phyloP scores from a whole-genome alignment of 1,284 basidiomycete species.

The Retiboletus flavoniger region DNA sequence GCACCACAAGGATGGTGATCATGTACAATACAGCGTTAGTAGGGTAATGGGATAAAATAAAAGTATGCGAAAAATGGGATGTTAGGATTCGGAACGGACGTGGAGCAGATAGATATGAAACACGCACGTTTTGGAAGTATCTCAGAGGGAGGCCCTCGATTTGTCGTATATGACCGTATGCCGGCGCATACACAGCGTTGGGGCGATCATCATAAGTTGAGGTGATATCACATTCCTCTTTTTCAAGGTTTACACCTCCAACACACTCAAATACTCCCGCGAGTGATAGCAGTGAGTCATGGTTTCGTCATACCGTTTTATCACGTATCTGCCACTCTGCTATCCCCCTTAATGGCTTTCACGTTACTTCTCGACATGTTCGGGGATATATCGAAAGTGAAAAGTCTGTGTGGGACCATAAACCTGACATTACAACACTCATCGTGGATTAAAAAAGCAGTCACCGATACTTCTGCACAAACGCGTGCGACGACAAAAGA shows the following conservation, averaged over 20 bases:
- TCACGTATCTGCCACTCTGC: not conserved
- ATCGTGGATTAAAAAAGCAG: too few species aligned
- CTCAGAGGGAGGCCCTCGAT: not conserved
- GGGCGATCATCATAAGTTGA: too few species aligned
- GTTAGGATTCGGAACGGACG: not conserved
- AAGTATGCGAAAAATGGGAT: not conserved
- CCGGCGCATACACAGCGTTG: too few species aligned
- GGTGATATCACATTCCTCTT: slow-evolving; percentile 19
- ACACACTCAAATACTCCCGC: slow-evolving; percentile 26
- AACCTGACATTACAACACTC: too few species aligned
- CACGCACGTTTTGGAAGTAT: not conserved
- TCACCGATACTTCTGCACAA: too few species aligned
- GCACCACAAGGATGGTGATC: not conserved
- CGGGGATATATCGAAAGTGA: too few species aligned
- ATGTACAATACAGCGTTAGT: not conserved
- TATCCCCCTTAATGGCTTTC: not conserved
- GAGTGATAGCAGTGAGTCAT: slow-evolving; percentile 30
- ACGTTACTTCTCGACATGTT: not conserved
- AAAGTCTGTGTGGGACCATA: too few species aligned
- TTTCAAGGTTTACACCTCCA: slow-evolving; percentile 26
- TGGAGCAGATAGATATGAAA: not conserved
- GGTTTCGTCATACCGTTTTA: not conserved
- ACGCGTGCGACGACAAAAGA: too few species aligned
- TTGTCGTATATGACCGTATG: too few species aligned
- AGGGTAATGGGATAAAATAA: not conserved